Evolutionary conservation across 805 yeast species (phyloP).

Genomic region (Scheffersomyces stipitis): DNA sequence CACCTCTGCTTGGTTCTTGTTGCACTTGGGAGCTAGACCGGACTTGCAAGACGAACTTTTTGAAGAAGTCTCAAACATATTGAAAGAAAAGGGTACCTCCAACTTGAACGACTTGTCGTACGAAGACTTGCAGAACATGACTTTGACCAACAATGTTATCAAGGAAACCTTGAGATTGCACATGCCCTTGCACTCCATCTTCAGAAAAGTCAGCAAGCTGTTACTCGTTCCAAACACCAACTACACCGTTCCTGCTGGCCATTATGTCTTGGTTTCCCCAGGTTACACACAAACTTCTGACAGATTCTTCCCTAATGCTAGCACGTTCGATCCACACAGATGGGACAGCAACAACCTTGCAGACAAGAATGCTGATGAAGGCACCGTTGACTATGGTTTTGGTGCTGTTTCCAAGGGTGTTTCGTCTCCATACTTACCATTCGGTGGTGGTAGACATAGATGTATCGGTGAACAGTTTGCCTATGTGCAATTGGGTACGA

Average conservation of each 20-base stretch:
- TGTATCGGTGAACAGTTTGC: constrained; percentile 99
- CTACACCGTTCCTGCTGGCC: constrained; percentile 84
- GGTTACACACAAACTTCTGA: constrained; percentile 84
- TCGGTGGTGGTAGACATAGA: constrained; percentile 99
- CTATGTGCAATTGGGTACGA: constrained; percentile 84
- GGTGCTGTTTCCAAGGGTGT: constrained; percentile 97
- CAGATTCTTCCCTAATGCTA: constrained; percentile 75
- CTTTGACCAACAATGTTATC: constrained; percentile 76
- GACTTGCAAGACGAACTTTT: constrained; percentile 80
- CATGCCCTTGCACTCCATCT: constrained; percentile 93
- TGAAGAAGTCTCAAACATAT: constrained; percentile 67
- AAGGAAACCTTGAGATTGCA: constrained; percentile 95
- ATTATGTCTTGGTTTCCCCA: constrained; percentile 88
- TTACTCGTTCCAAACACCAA: constrained; percentile 76
- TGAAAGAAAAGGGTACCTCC: constrained; percentile 40
- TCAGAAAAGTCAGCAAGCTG: constrained; percentile 83
- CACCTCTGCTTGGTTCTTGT: constrained; percentile 91
- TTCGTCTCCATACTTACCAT: constrained; percentile 91
- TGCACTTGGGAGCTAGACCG: constrained; percentile 87
- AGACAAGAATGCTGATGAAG: constrained; percentile 16
- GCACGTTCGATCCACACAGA: constrained; percentile 77
- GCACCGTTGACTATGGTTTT: constrained; percentile 87
- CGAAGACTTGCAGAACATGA: constrained; percentile 80
- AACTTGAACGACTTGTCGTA: constrained; percentile 60
- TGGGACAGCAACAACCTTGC: constrained; percentile 50